A percentile compares a stretch with the other conserved stretches of the same genome.
Evolutionary conservation across 345 rosid genomes (phyloP).

Genomic region (Hibiscus syriacus): DNA sequence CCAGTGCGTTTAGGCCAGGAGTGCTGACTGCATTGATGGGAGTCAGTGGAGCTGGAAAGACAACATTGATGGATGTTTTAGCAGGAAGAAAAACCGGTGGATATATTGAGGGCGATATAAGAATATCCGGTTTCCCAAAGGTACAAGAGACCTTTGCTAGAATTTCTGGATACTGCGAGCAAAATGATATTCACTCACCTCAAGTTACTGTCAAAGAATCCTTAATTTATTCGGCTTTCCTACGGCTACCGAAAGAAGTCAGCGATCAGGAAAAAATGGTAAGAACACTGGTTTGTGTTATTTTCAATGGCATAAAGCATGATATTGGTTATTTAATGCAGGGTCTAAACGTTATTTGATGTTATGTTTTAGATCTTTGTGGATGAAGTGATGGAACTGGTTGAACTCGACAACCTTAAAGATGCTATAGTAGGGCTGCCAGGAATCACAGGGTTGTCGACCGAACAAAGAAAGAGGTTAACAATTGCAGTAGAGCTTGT

Average conservation of each 20-base stretch:
- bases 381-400: constrained; percentile 23
- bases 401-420: constrained; percentile 38
- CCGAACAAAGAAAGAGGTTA: no score
- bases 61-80: no score
- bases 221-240: constrained; percentile 57
- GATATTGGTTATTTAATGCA: neutral
- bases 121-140: constrained; percentile 77
- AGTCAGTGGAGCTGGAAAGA: no score
- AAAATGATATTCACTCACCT: no score
- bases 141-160: constrained; percentile 89
- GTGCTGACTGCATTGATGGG: constrained; percentile 58
- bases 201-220: no score
- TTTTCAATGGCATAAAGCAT: neutral
- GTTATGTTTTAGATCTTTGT: constrained; percentile 45
- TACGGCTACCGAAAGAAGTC: constrained; percentile 69
- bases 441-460: no score
- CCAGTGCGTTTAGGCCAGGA: constrained; percentile 73
- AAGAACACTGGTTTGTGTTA: constrained; percentile 6
- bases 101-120: constrained; percentile 74
- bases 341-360: neutral
- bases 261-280: constrained; percentile 28
- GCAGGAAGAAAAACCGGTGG: constrained; percentile 13
- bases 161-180: constrained; percentile 8
- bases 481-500: no score
- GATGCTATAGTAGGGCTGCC: constrained; percentile 48